Evolutionary conservation across 192 early-diverging fungal genomes (phyloP), one percentile per base, ranked within the genome.

Genomic region (Linderina pennispora): DNA sequence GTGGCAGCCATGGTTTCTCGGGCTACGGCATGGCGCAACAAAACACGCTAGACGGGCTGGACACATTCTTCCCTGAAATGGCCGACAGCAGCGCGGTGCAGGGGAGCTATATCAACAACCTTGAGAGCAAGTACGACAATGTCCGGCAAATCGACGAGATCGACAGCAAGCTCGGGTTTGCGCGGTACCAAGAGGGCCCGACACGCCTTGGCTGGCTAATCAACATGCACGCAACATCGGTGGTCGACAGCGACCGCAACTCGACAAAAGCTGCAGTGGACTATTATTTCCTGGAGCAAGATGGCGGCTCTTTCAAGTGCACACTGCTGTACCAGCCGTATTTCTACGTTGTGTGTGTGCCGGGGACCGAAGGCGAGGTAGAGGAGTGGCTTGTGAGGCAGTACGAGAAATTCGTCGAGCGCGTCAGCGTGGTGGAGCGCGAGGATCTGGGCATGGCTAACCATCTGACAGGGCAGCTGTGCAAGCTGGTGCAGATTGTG

Each of bases 401-500:
- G 34, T 96, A 86, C 38, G 82, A 87, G 21, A 65, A 71, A 15
- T 44, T 71, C 11, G 66, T 96, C 16, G 75, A 82, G 11, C 77
- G 76, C 16, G 80, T 92, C 20, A 58, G 64, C 32, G 58, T 75
- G 5, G 72, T 85, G 1, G 55, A 85, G 34, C 87, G 88, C 45
- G 90, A 96, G 41, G 94, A 99, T 69, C 63, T 99, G 40, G 68
- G 77, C 16, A 76, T 91, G 92, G 76, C 84, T 25, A 95, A 99
- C 62, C 97, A 99, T 53, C 71, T 99, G 38, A 52, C 84, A 10
- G 92, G 90, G 19, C 61, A 80, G 36, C 78, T 74, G 40, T 72
- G 84, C 8, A 75, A 55, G 26, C 75, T 84, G 31, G 71, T 99
- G 14, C 86, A 93, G 65, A 66, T 99, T 2, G 49, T 46, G 9